phyloP scores from a whole-genome alignment of 495 filamentous ascomycete genomes.

The Aspergillus steynii region DNA sequence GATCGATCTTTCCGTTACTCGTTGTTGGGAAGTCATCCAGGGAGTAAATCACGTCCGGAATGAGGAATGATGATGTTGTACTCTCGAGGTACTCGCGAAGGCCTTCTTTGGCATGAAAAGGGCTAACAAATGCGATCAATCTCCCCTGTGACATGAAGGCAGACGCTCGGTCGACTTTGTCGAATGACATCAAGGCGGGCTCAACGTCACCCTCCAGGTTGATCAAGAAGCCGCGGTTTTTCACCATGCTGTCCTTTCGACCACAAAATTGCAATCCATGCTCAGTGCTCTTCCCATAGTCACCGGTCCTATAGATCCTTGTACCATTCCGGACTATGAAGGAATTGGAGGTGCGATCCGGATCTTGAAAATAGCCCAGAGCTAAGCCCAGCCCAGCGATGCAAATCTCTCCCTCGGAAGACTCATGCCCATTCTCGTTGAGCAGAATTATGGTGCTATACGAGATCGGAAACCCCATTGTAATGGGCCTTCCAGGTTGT shows the following conservation, averaged over 20 bases:
- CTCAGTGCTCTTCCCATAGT: neutral
- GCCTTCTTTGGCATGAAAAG: neutral
- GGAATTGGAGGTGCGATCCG: neutral
- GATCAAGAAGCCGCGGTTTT: neutral
- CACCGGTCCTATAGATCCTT: neutral
- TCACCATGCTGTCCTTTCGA: neutral
- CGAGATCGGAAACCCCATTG: neutral
- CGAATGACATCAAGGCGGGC: neutral
- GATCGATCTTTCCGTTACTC: neutral
- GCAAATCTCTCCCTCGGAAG: neutral
- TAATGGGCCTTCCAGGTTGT: neutral
- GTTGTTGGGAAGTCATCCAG: neutral
- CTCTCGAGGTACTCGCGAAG: neutral
- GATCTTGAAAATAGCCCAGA: neutral
- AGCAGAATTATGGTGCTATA: neutral
- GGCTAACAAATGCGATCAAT: neutral
- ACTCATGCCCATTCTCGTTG: neutral
- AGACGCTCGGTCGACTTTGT: neutral
- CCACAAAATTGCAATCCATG: neutral
- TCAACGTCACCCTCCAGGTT: neutral
- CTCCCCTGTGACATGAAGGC: neutral
- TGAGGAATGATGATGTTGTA: neutral
- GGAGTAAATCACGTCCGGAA: neutral
- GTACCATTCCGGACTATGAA: neutral
- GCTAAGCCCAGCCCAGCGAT: neutral